A percentile compares a stretch with the other conserved stretches of the same genome.
Evolutionary conservation across 768 basidiomycete species (phyloP).

Genomic region (Tricholoma matsutake): DNA sequence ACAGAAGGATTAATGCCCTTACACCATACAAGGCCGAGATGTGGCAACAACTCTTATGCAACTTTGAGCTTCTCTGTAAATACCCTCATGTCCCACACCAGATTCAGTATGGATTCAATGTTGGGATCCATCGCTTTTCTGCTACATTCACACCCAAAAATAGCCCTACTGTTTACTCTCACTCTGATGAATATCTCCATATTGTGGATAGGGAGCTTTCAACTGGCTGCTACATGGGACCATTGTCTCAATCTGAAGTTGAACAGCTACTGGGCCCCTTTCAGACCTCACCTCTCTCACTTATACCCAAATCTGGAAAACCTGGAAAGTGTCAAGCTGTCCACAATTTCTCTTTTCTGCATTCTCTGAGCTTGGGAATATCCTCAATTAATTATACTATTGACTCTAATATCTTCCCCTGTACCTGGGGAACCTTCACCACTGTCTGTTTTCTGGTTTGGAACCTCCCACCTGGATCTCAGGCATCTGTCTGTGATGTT

Average conservation of each 20-base stretch:
- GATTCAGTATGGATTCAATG: slow-evolving; percentile 9
- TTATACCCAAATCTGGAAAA: neutral
- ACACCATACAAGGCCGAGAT: slow-evolving; percentile 14
- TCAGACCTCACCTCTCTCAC: neutral
- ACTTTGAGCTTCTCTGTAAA: slow-evolving; percentile 4
- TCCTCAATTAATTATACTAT: neutral
- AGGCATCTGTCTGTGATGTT: too few species aligned
- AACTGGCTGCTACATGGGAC: neutral
- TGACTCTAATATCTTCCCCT: neutral
- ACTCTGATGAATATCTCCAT: neutral
- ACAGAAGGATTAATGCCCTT: slow-evolving; percentile 13
- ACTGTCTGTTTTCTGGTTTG: too few species aligned
- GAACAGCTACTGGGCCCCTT: too few species aligned
- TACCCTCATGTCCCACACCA: too few species aligned
- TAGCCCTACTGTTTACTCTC: neutral
- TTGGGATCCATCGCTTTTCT: slow-evolving; percentile 13
- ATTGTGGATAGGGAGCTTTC: slow-evolving; percentile 13
- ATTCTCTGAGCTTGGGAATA: too few species aligned
- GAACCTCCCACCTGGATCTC: too few species aligned
- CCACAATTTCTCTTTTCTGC: too few species aligned
- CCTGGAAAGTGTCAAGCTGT: neutral
- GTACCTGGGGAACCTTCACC: too few species aligned
- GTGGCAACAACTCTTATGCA: slow-evolving; percentile 13
- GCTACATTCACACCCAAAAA: neutral
- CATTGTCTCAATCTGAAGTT: too few species aligned